phyloP scores from a whole-genome alignment of 164 flowering plant genomes.

The Kalanchoe fedtschenkoi region DNA sequence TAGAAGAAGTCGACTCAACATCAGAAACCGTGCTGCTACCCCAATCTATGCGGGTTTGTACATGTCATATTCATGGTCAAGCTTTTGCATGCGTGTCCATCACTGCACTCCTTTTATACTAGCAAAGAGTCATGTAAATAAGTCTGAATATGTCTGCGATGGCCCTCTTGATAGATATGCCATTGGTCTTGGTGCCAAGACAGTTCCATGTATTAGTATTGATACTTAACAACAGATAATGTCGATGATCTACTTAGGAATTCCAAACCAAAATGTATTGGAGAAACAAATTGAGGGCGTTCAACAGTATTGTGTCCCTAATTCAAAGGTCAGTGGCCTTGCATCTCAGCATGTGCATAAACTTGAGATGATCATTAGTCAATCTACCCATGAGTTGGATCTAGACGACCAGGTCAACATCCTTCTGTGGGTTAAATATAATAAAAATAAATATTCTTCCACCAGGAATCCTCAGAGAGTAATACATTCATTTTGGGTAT shows the following conservation, averaged over 20 bases:
- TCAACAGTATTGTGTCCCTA: slow-evolving; percentile 76
- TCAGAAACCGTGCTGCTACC: slow-evolving; percentile 97
- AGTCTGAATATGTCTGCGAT: slow-evolving; percentile 83
- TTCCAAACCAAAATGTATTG: slow-evolving; percentile 79
- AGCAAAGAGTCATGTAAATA: slow-evolving; percentile 82
- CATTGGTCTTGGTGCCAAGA: slow-evolving; percentile 92
- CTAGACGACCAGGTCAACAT: slow-evolving; percentile 92
- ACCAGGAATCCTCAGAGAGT: slow-evolving; percentile 71
- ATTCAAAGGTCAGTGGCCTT: slow-evolving; percentile 53
- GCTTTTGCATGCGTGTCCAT: slow-evolving; percentile 85
- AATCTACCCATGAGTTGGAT: slow-evolving; percentile 91
- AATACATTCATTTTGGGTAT: slow-evolving; percentile 81
- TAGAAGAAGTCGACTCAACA: slow-evolving; percentile 77
- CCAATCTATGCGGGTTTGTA: slow-evolving; percentile 95
- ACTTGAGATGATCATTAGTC: slow-evolving; percentile 77
- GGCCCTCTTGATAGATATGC: slow-evolving; percentile 97
- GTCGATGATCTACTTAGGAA: slow-evolving; percentile 94
- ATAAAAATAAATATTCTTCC: slow-evolving; percentile 65
- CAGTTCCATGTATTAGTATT: slow-evolving; percentile 66
- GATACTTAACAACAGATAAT: slow-evolving; percentile 92
- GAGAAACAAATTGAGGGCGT: slow-evolving; percentile 91
- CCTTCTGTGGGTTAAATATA: slow-evolving; percentile 78
- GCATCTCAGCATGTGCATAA: slow-evolving; percentile 91
- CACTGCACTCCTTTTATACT: slow-evolving; percentile 73
- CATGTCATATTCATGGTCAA: slow-evolving; percentile 85